Percentiles rank a stretch among this genome's conserved stretches.
phyloP scores from a whole-genome alignment of 2,329 filamentous ascomycete genomes.

The Aspergillus pseudoterreus region DNA sequence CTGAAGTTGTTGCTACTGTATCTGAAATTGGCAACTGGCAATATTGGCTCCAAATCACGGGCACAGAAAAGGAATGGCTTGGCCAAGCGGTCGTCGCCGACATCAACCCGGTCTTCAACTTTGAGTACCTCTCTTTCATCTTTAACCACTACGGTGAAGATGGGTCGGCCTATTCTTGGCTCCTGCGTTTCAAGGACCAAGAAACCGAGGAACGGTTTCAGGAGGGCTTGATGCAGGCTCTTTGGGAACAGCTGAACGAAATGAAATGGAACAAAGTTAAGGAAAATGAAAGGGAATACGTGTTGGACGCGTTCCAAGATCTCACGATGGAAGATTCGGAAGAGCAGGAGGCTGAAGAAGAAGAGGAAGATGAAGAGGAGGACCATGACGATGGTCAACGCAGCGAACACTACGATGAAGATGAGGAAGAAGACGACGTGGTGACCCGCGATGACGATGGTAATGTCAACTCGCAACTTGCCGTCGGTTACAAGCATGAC shows the following conservation, averaged over 20 bases:
- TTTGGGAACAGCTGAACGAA: conserved; percentile 96
- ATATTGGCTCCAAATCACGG: conserved; percentile 88
- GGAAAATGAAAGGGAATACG: conserved; percentile 88
- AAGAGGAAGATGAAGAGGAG: conserved; percentile 59
- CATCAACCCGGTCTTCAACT: conserved; percentile 98
- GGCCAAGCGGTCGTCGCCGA: conserved; percentile 82
- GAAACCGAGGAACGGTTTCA: conserved; percentile 80
- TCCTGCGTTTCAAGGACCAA: conserved; percentile 86
- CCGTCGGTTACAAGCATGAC: conserved; percentile 95
- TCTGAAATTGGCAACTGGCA: conserved; percentile 87
- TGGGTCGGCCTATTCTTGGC: conserved; percentile 90
- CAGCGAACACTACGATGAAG: conserved; percentile 70
- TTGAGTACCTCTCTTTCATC: conserved; percentile 97
- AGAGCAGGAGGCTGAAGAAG: conserved; percentile 52
- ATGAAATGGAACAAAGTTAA: conserved; percentile 92
- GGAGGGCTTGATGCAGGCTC: conserved; percentile 86
- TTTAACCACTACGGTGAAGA: conserved; percentile 94
- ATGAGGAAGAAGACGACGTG: conserved; percentile 77
- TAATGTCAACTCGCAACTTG: conserved; percentile 87
- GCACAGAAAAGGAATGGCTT: conserved; percentile 75
- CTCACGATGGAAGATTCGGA: conserved; percentile 73
- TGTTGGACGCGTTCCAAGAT: conserved; percentile 92
- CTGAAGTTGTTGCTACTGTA: conserved; percentile 71
- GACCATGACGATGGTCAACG: conserved; percentile 60
- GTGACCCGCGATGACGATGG: conserved; percentile 66